Conservation (phyloP, 2,329 filamentous ascomycete genomes). For the Phyllachora maydis region DNA sequence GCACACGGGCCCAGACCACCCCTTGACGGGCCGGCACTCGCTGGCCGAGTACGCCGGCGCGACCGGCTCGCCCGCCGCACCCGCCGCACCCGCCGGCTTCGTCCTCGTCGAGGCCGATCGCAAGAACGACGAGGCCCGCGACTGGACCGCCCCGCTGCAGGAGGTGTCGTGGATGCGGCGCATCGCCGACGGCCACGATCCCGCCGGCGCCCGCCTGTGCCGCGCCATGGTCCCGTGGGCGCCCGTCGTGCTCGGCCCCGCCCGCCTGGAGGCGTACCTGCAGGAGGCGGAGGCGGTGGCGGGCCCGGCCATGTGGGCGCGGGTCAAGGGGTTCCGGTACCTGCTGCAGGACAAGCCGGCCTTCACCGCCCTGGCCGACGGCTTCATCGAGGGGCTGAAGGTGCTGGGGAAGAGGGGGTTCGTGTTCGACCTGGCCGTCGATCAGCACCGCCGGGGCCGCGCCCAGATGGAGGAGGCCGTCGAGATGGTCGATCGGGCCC, state of each 20-base stretch:
- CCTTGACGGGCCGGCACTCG: slow-evolving; percentile 43
- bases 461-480: slow-evolving; percentile 53
- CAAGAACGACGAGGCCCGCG: slow-evolving; percentile 26
- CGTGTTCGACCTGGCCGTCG: slow-evolving; percentile 68
- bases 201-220: slow-evolving; percentile 30
- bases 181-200: slow-evolving; percentile 41
- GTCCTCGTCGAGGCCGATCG: slow-evolving; percentile 8
- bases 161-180: slow-evolving; percentile 52
- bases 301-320: slow-evolving; percentile 41
- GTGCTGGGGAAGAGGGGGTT: slow-evolving; percentile 42
- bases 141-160: slow-evolving; percentile 47
- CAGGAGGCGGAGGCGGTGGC: slow-evolving; percentile 34
- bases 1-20: slow-evolving; percentile 36
- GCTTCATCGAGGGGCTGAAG: slow-evolving; percentile 45
- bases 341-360: slow-evolving; percentile 57
- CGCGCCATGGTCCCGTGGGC: slow-evolving; percentile 68
- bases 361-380: slow-evolving; percentile 39
- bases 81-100: slow-evolving; percentile 14
- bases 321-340: slow-evolving; percentile 64
- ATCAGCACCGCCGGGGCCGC: slow-evolving; percentile 56
- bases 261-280: slow-evolving; percentile 44
- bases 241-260: slow-evolving; percentile 47
- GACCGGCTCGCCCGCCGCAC: slow-evolving; percentile 16
- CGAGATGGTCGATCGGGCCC: slow-evolving; percentile 47
- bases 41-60: slow-evolving; percentile 38